Percentiles rank a stretch among this genome's conserved stretches.
phyloP scores from a whole-genome alignment of 2,329 filamentous ascomycete genomes.

The Hortaea werneckii region DNA sequence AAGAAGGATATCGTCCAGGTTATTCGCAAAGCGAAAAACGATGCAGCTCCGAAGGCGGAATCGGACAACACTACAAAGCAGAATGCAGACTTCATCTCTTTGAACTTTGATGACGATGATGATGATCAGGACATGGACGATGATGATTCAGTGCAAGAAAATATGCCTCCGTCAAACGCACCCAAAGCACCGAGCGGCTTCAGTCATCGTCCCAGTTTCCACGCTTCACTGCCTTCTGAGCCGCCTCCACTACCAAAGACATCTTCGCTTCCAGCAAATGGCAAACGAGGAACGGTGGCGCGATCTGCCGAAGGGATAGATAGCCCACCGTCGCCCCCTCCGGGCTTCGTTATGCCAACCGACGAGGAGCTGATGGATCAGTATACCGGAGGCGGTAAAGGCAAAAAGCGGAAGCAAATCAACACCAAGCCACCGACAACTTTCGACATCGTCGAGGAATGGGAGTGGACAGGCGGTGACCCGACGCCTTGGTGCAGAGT shows the following conservation, averaged over 20 bases:
- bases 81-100: constrained; percentile 78
- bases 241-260: not conserved
- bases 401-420: constrained; percentile 58
- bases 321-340: constrained; percentile 9
- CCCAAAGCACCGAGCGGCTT: no score
- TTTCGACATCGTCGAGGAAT: constrained; percentile 33
- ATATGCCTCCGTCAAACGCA: no score
- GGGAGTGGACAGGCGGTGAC: constrained; percentile 30
- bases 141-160: not conserved
- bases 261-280: no score
- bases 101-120: constrained; percentile 26
- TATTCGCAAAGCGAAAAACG: constrained; percentile 78
- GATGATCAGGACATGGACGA: constrained; percentile 29
- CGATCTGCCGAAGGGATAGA: no score
- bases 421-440: constrained; percentile 29
- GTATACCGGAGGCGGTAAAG: constrained; percentile 1
- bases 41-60: constrained; percentile 47
- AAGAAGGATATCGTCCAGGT: constrained; percentile 81
- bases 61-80: constrained; percentile 25
- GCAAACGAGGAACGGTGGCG: no score
- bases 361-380: constrained; percentile 12
- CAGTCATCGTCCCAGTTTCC: constrained; percentile 25
- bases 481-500: constrained; percentile 52
- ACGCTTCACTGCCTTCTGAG: constrained; percentile 4
- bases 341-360: constrained; percentile 13